phyloP scores from a whole-genome alignment of 106 monocot genomes.

The Apostasia ramifera region DNA sequence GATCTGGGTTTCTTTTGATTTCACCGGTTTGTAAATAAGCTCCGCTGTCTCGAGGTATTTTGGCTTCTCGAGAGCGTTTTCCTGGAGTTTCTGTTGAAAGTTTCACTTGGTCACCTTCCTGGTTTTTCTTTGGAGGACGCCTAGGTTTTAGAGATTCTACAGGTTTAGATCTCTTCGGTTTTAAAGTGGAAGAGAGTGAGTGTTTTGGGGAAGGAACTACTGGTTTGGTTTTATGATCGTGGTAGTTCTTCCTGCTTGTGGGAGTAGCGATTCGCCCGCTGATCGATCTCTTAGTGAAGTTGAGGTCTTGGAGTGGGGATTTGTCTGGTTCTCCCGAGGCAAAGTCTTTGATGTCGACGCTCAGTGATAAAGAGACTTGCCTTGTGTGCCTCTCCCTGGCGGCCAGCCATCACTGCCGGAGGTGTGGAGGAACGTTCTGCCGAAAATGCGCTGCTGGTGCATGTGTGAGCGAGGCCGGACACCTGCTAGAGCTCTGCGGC shows the following conservation, averaged over 20 bases:
- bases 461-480: neutral
- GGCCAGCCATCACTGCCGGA: conserved; percentile 14
- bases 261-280: conserved; percentile 25
- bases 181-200: neutral
- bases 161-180: conserved; percentile 2
- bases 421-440: conserved; percentile 32
- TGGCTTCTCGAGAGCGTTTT: conserved; percentile 17
- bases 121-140: conserved; percentile 7
- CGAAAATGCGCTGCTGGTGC: conserved; percentile 14
- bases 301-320: conserved; percentile 29
- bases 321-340: neutral
- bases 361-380: conserved; percentile 15
- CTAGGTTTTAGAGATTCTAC: conserved; percentile 2
- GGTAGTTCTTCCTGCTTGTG: conserved; percentile 27
- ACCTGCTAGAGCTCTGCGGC: conserved; percentile 6
- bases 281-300: conserved; percentile 22
- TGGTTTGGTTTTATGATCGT: conserved; percentile 16
- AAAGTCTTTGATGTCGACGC: conserved; percentile 13
- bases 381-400: conserved; percentile 14
- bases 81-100: neutral
- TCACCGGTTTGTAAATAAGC: conserved; percentile 6
- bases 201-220: conserved; percentile 13
- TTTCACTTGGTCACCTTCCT: conserved; percentile 11
- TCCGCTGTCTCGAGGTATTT: conserved; percentile 20
- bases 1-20: neutral